These are phyloP conservation scores for Sonneratia alba DNA, from an alignment of 345 rosid species.

Conservation along the genomic window DNA sequence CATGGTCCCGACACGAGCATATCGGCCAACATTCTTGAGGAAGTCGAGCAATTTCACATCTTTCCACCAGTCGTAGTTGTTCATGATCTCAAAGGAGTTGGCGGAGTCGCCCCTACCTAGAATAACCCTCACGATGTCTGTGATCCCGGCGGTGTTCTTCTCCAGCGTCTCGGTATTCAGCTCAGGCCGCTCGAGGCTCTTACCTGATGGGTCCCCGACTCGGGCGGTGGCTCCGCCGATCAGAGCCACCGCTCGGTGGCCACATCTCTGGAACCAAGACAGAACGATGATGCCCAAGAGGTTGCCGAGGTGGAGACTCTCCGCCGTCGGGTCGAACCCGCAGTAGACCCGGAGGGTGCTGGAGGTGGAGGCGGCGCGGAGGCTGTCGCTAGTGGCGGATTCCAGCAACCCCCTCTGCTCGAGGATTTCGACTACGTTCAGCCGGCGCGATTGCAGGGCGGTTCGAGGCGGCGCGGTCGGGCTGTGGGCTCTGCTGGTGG, in stretches of 20 bases:
- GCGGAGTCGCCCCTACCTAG: conserved; percentile 23
- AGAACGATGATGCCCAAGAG: conserved; percentile 85
- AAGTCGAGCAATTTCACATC: conserved; percentile 69
- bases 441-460: conserved; percentile 18
- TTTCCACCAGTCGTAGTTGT: conserved; percentile 98
- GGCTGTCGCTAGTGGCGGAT: conserved; percentile 64
- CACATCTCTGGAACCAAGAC: conserved; percentile 89
- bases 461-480: conserved; percentile 13
- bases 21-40: conserved; percentile 66
- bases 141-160: conserved; percentile 50
- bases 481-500: conserved; percentile 15
- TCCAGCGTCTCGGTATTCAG: conserved; percentile 50
- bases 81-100: conserved; percentile 35
- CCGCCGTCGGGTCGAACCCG: conserved; percentile 95
- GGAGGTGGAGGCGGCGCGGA: conserved; percentile 51
- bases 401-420: conserved; percentile 80
- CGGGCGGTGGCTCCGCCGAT: conserved; percentile 93
- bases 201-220: conserved; percentile 94
- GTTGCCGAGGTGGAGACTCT: conserved; percentile 87
- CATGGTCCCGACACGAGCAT: conserved; percentile 83
- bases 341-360: conserved; percentile 63
- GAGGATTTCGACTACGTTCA: conserved; percentile 59
- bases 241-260: conserved; percentile 77
- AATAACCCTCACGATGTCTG: conserved; percentile 33
- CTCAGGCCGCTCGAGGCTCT: conserved; percentile 84